Evolutionary conservation across 2,329 filamentous ascomycete genomes (phyloP).

Genomic region (Corynespora cassiicola): DNA sequence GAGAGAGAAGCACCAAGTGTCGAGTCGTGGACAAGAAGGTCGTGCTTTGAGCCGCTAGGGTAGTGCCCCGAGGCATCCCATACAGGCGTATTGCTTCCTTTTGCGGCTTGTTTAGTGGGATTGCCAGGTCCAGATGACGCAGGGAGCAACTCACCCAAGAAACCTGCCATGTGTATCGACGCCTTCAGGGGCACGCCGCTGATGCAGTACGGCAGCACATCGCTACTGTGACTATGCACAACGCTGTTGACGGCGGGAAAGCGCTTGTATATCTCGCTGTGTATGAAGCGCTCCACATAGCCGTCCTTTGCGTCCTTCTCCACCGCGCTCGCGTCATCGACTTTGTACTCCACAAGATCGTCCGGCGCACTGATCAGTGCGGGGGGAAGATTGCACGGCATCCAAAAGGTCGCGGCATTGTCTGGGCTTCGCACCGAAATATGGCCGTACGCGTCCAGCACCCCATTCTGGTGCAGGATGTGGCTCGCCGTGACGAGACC

Average conservation of each 20-base stretch:
- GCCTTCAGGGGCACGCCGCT: slow-evolving; percentile 47
- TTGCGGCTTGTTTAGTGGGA: background rate
- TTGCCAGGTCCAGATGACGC: no score
- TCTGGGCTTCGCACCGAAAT: slow-evolving; percentile 60
- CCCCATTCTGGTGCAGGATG: slow-evolving; percentile 59
- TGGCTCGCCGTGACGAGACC: slow-evolving; percentile 56
- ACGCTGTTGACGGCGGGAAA: slow-evolving; percentile 52
- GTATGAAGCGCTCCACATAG: slow-evolving; percentile 54
- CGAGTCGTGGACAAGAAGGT: slow-evolving; percentile 42
- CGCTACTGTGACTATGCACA: slow-evolving; percentile 51
- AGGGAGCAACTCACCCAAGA: slow-evolving; percentile 40
- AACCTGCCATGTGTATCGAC: slow-evolving; percentile 51
- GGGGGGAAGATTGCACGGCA: slow-evolving; percentile 52
- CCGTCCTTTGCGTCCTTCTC: slow-evolving; percentile 41
- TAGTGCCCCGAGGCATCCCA: slow-evolving; percentile 42
- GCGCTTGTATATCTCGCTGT: slow-evolving; percentile 54
- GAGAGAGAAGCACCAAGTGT: slow-evolving; percentile 44
- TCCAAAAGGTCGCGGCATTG: slow-evolving; percentile 54
- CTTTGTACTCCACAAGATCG: slow-evolving; percentile 53
- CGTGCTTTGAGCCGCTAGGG: slow-evolving; percentile 35
- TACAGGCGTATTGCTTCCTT: slow-evolving; percentile 42
- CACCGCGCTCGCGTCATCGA: slow-evolving; percentile 47
- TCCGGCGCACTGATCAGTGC: slow-evolving; percentile 49
- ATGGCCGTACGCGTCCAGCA: slow-evolving; percentile 63
- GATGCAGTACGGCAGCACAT: slow-evolving; percentile 52